These are phyloP conservation scores for Ettlia oleoabundans DNA, from an alignment of 139 green algal species.

Conservation along the genomic window DNA sequence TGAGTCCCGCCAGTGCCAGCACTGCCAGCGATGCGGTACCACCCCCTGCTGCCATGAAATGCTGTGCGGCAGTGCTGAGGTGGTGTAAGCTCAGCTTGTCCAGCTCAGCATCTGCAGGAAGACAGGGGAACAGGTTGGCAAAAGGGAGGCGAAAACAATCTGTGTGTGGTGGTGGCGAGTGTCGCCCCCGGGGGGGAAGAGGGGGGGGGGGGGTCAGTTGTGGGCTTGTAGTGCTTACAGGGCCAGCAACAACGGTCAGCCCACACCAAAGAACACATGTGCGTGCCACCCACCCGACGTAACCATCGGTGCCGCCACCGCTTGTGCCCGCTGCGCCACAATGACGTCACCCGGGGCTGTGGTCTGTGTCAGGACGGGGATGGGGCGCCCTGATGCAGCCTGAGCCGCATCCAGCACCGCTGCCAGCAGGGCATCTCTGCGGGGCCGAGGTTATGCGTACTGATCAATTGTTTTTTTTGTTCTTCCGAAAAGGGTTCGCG, in stretches of 20 bases:
- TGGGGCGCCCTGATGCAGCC: conserved; percentile 50
- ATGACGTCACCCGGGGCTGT: conserved; percentile 66
- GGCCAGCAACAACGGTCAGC: not conserved
- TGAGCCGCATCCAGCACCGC: conserved; percentile 78
- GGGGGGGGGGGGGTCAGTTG: not conserved
- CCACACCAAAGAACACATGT: not conserved
- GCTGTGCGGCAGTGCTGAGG: conserved; percentile 38
- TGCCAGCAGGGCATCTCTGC: conserved; percentile 73
- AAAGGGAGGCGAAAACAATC: not conserved
- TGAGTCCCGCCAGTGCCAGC: conserved; percentile 33
- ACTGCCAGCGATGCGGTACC: conserved; percentile 16
- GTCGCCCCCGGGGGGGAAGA: not conserved
- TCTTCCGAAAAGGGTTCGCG: too few species aligned
- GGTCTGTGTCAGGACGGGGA: conserved; percentile 65
- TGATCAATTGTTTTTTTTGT: too few species aligned
- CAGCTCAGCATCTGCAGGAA: conserved; percentile 60
- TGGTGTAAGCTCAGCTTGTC: conserved; percentile 64
- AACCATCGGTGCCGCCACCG: not conserved
- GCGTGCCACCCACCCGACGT: not conserved
- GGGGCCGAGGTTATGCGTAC: too few species aligned
- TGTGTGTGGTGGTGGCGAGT: not conserved
- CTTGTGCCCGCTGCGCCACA: conserved; percentile 26
- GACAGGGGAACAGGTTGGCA: not conserved
- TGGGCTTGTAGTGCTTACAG: too few species aligned
- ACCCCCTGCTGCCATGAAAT: conserved; percentile 39